phyloP scores from a whole-genome alignment of 805 yeast species.

The Saturnispora galanensis region DNA sequence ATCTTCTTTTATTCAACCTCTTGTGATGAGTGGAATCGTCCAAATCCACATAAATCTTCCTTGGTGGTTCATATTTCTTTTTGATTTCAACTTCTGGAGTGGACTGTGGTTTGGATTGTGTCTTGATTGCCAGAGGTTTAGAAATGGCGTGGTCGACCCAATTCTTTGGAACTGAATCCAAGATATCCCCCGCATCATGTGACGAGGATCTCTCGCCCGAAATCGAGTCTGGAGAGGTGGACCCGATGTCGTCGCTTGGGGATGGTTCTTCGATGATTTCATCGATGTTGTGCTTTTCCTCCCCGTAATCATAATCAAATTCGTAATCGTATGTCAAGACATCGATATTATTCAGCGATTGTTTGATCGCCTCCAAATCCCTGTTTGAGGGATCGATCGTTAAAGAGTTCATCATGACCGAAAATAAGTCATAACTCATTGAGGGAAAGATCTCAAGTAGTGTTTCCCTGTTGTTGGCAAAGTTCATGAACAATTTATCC shows the following conservation, averaged over 20 bases:
- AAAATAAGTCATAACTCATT: conserved; percentile 77
- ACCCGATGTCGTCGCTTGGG: background rate
- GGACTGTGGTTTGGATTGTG: too few species aligned
- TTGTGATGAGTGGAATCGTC: conserved; percentile 2
- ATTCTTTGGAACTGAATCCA: background rate
- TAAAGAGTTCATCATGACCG: conserved; percentile 67
- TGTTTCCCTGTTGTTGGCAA: conserved; percentile 80
- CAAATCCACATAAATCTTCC: conserved; percentile 6
- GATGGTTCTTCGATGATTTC: conserved; percentile 11
- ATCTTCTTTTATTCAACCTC: conserved; percentile 9
- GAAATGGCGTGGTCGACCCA: conserved; percentile 3
- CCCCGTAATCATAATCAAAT: conserved; percentile 23
- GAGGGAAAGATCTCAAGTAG: conserved; percentile 85
- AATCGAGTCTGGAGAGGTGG: background rate
- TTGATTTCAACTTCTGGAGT: background rate
- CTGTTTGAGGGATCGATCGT: conserved; percentile 85
- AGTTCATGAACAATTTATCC: conserved; percentile 77
- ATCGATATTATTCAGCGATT: conserved; percentile 49
- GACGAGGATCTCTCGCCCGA: too few species aligned
- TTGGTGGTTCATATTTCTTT: conserved; percentile 13
- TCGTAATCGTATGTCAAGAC: conserved; percentile 83
- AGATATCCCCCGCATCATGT: too few species aligned
- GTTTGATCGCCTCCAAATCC: conserved; percentile 48
- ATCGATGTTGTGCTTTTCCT: background rate
- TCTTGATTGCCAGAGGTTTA: conserved; percentile 1